Percentiles rank a stretch among this genome's conserved stretches.
phyloP scores from a whole-genome alignment of 1,139 yeast genomes.

The Candida tropicalis region DNA sequence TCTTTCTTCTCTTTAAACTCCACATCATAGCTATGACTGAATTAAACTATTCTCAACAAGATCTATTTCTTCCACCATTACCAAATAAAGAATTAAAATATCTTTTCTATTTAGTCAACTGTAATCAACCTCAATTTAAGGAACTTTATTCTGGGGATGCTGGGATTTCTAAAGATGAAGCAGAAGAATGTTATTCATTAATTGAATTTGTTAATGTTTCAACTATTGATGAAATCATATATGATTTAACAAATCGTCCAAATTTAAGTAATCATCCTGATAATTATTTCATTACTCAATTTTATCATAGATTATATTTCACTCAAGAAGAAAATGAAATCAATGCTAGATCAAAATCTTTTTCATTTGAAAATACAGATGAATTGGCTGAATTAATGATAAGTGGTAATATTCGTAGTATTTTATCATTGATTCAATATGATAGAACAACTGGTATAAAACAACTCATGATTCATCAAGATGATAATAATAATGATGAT shows the following conservation, averaged over 20 bases:
- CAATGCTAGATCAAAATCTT: background rate
- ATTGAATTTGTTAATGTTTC: background rate
- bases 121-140: background rate
- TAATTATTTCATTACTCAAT: background rate
- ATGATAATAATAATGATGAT: background rate
- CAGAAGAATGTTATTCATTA: background rate
- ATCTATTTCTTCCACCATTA: background rate
- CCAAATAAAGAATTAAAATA: background rate
- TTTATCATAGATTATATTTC: background rate
- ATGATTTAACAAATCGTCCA: background rate
- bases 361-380: conserved; percentile 3
- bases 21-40: too few species aligned
- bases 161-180: background rate
- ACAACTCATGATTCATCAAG: too few species aligned
- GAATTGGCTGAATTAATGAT: background rate
- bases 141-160: background rate
- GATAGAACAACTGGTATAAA: background rate
- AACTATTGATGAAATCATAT: background rate
- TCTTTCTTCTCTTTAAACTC: too few species aligned
- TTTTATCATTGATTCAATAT: background rate
- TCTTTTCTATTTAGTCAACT: background rate
- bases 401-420: background rate
- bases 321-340: background rate
- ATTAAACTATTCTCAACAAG: too few species aligned
- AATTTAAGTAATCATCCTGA: background rate